Percentiles rank a stretch among this genome's conserved stretches.
Evolutionary conservation across 208 protist genomes (phyloP).

Genomic region (Wallacemonas sp.): DNA sequence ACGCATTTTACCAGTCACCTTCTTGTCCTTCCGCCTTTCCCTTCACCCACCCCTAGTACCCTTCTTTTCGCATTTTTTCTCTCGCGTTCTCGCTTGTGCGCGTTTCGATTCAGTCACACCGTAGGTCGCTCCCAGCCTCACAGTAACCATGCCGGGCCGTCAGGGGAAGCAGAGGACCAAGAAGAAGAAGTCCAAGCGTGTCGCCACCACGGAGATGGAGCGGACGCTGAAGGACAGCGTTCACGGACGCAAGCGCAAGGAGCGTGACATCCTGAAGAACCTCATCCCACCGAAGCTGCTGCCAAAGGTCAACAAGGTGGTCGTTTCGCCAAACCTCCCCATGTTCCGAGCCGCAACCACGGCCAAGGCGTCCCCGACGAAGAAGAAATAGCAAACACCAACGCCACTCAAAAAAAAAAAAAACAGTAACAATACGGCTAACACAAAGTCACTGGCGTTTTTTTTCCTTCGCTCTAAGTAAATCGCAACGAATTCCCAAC

Average conservation of each 20-base stretch:
- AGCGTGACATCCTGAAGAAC: constrained; percentile 77
- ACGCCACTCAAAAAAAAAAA: too few relatives aligned
- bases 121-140: neutral
- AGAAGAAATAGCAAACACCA: constrained; percentile 12
- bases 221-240: constrained; percentile 88
- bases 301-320: constrained; percentile 65
- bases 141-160: constrained; percentile 72
- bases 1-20: too few relatives aligned
- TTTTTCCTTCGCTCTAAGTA: too few relatives aligned
- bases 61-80: too few relatives aligned
- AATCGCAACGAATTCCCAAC: too few relatives aligned
- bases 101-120: too few relatives aligned
- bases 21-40: neutral
- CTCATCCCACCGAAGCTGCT: constrained; percentile 72
- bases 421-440: too few relatives aligned
- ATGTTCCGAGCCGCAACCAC: constrained; percentile 66
- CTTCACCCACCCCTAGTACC: neutral
- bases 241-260: constrained; percentile 80
- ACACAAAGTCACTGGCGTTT: too few relatives aligned
- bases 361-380: neutral
- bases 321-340: constrained; percentile 53
- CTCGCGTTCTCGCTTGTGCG: too few relatives aligned
- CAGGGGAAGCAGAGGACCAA: constrained; percentile 90
- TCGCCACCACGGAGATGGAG: constrained; percentile 85
- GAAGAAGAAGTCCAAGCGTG: constrained; percentile 86